Evolutionary conservation across 192 early-diverging fungal genomes (phyloP).

Genomic region (Geranomyces variabilis): DNA sequence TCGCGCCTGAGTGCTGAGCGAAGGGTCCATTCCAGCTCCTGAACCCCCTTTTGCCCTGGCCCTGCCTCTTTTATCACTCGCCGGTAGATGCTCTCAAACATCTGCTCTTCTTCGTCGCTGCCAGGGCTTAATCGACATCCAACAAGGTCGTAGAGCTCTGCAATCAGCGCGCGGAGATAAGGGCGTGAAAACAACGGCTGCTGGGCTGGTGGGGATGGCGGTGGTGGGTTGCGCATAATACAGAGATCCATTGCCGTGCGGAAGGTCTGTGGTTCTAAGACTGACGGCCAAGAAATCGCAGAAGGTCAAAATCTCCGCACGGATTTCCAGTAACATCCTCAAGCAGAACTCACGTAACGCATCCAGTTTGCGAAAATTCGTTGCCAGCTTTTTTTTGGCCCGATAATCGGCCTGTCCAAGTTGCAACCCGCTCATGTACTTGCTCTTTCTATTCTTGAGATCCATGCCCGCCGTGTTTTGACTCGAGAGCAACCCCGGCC

Average conservation of each 20-base stretch:
- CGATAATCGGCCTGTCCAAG: background rate
- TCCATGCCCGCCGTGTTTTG: no score
- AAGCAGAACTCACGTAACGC: constrained; percentile 3
- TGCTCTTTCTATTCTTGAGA: background rate
- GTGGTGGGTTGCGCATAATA: constrained; percentile 21
- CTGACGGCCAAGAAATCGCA: background rate
- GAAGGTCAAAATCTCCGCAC: background rate
- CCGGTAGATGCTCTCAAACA: constrained; percentile 29
- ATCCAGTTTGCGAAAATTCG: constrained; percentile 2
- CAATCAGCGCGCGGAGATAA: constrained; percentile 10
- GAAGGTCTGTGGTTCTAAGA: constrained; percentile 17
- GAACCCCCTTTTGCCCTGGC: background rate
- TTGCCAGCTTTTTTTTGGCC: constrained; percentile 14
- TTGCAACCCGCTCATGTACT: background rate
- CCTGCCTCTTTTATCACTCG: constrained; percentile 23
- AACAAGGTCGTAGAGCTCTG: constrained; percentile 21
- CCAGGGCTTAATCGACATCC: constrained; percentile 4
- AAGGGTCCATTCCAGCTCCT: constrained; percentile 19
- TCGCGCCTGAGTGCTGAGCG: constrained; percentile 15
- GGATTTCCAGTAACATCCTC: background rate
- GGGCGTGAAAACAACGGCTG: constrained; percentile 15
- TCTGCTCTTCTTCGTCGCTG: constrained; percentile 17
- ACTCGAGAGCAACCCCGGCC: constrained; percentile 16
- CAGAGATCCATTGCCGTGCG: constrained; percentile 30
- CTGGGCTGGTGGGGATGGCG: constrained; percentile 13